Conservation (phyloP, 495 filamentous ascomycete genomes). For the Neurospora sp. region DNA sequence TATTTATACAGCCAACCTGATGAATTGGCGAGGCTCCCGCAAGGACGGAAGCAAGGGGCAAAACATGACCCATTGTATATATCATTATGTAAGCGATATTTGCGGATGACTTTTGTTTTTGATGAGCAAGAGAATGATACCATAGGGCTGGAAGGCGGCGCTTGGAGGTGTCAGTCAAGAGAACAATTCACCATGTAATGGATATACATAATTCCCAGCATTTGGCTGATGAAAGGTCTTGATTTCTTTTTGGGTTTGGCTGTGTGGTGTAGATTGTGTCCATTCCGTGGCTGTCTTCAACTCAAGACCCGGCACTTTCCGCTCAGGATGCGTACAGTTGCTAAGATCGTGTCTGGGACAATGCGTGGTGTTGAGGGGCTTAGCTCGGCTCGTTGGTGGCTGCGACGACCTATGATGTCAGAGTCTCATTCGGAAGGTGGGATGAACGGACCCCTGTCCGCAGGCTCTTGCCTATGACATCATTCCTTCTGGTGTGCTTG, state of each 20-base stretch:
- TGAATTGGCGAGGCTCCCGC: background rate
- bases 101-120: slow-evolving; percentile 1
- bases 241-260: background rate
- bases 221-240: background rate
- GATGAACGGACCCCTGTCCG: background rate
- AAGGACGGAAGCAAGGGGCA: background rate
- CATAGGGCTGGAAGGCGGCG: background rate
- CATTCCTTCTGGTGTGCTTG: slow-evolving; percentile 1
- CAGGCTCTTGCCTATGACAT: slow-evolving; percentile 7
- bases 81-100: slow-evolving; percentile 8
- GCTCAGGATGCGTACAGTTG: background rate
- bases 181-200: background rate
- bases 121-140: slow-evolving; percentile 11
- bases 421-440: background rate
- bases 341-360: background rate
- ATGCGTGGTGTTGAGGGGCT: background rate
- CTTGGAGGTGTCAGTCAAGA: background rate
- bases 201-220: background rate
- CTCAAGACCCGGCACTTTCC: background rate
- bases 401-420: slow-evolving; percentile 10
- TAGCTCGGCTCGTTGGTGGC: background rate
- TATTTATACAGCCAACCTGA: background rate
- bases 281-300: background rate
- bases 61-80: slow-evolving; percentile 2
- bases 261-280: background rate